Base-by-base conservation (phyloP, 1,284 basidiomycete genomes). In the Ceratobasidium sp. region DNA sequence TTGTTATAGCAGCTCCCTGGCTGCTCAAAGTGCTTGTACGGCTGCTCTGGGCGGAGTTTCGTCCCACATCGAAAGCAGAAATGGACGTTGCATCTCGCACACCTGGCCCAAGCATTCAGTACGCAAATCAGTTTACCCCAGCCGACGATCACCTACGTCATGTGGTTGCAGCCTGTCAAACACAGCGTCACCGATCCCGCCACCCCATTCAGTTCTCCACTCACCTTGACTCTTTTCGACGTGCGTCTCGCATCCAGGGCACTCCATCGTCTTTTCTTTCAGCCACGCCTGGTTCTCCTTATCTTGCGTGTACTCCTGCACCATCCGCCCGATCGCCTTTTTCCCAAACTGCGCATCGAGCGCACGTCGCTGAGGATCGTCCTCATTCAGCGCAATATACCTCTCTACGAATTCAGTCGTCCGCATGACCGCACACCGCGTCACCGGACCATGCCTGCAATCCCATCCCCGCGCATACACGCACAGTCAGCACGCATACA, bases 1-100 rank as follows among this genome's bases (percentile, higher is more conserved):
- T 88, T 89, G 75, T 86, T 85, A 81, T 87, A 92, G 79, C 92
- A 93, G 19, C 81, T 76, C 2, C 87, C 87, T 1, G 82, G 84
- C 33, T 83, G 86, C 44, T 89, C 90, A 80, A 92, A 95, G 80
- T 94, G 93, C 45, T 78, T 80, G 79, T 94, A 94, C 0, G 92
- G 92, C 76, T 91, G 83, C 9, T 76, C 78, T 7, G 83, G 80
- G 0, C 82, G 76, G 53, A 94, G 81, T 77, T 84, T 87, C 1
- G 81, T 76, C 9, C 90, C 92, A 79, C 93, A 94, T 4, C 90
- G 87, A 79, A 92, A 94, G 83, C 93, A 95, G 79, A 94, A 94
- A 79, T 95, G 93, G 57, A 87, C 84, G 22, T 81, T 78, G 82
- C 91, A 93, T 77, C 89, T 89, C 27, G 84, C 82, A 79, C 93